phyloP scores from a whole-genome alignment of 768 basidiomycete genomes.

The Suillus decipiens region DNA sequence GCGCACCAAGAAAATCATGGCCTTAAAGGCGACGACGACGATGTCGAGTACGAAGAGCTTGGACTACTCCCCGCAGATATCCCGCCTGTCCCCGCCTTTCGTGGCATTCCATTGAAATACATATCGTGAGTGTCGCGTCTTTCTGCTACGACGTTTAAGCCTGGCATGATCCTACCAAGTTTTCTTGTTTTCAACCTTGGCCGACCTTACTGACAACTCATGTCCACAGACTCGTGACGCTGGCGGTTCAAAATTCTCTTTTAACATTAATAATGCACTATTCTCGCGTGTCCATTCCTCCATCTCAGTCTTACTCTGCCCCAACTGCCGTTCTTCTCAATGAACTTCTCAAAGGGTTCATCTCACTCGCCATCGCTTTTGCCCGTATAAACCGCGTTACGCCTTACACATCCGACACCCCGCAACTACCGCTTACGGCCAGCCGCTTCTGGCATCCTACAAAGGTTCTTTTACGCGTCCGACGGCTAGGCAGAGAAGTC shows the following conservation, averaged over 20 bases:
- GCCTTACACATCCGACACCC: slow-evolving; percentile 29
- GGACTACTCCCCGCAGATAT: slow-evolving; percentile 36
- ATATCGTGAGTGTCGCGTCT: slow-evolving; percentile 58
- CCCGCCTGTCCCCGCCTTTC: slow-evolving; percentile 53
- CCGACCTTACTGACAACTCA: slow-evolving; percentile 9
- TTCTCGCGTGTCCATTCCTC: slow-evolving; percentile 80
- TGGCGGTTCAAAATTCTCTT: slow-evolving; percentile 90
- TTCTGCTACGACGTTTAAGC: neutral
- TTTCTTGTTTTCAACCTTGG: neutral
- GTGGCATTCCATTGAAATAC: slow-evolving; percentile 76
- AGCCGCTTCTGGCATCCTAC: slow-evolving; percentile 40
- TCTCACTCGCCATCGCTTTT: slow-evolving; percentile 87
- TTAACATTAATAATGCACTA: slow-evolving; percentile 96
- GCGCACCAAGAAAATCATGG: slow-evolving; percentile 23
- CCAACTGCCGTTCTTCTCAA: slow-evolving; percentile 92
- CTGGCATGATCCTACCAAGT: slow-evolving; percentile 1
- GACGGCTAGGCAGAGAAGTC: slow-evolving; percentile 63
- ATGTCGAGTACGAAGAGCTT: slow-evolving; percentile 48
- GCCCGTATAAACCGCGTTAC: slow-evolving; percentile 47
- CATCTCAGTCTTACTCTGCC: slow-evolving; percentile 84
- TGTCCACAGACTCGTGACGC: slow-evolving; percentile 64
- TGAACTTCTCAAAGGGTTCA: slow-evolving; percentile 89
- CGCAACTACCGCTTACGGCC: slow-evolving; percentile 31
- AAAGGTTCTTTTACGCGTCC: slow-evolving; percentile 47
- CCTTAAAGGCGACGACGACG: slow-evolving; percentile 36